These are phyloP conservation scores for Aureobasidium leucospermi DNA, from an alignment of 2,329 filamentous ascomycete species.

Conservation along the genomic window DNA sequence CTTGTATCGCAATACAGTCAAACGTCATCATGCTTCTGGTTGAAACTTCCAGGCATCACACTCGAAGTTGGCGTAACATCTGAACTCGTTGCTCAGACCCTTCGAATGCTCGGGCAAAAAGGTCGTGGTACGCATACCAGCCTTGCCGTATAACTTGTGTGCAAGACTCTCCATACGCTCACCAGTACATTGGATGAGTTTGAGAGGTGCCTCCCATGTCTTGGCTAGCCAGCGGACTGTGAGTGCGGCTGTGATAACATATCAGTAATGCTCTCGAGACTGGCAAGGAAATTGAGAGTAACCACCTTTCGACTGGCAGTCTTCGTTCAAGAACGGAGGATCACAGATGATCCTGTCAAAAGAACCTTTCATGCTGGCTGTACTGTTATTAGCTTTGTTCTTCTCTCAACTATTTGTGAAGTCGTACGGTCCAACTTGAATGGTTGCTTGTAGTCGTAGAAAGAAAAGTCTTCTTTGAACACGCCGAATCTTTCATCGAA, in stretches of 20 bases:
- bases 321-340: slow-evolving; percentile 70
- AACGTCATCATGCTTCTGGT: background rate
- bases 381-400: background rate
- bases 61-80: slow-evolving; percentile 73
- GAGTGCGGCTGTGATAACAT: slow-evolving; percentile 51
- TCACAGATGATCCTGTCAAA: slow-evolving; percentile 68
- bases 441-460: slow-evolving; percentile 67
- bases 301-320: slow-evolving; percentile 70
- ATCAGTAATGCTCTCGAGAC: background rate
- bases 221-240: slow-evolving; percentile 68
- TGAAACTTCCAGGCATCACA: slow-evolving; percentile 39
- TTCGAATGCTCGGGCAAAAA: slow-evolving; percentile 64
- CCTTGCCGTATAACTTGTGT: slow-evolving; percentile 57
- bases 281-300: slow-evolving; percentile 7
- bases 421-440: slow-evolving; percentile 53
- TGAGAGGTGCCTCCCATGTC: slow-evolving; percentile 31
- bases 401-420: background rate
- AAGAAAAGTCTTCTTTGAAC: slow-evolving; percentile 67
- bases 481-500: slow-evolving; percentile 66
- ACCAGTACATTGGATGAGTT: slow-evolving; percentile 65
- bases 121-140: slow-evolving; percentile 57
- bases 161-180: slow-evolving; percentile 65
- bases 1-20: background rate
- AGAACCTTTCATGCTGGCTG: slow-evolving; percentile 51
- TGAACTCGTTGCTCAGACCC: slow-evolving; percentile 72